Evolutionary conservation across 805 yeast genomes (phyloP), one percentile per base, ranked within the genome.

Genomic region (Vanderwaltozyma yarrowii): DNA sequence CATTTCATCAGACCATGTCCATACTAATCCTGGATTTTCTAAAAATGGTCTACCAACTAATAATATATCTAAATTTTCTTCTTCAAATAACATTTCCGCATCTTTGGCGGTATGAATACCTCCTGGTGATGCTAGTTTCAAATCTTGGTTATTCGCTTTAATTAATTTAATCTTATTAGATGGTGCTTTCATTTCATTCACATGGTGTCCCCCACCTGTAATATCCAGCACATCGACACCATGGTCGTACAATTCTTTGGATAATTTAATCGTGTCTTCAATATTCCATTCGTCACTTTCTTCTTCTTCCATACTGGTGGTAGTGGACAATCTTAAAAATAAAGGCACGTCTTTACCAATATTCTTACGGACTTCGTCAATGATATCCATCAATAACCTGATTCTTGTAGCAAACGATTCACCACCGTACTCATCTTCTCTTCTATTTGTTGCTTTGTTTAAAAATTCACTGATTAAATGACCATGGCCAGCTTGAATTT

Each of bases 401-500:
- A 63, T 62, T 45, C 84, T 67, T 56, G 76, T 76, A 49, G 75
- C 81, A 37, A 76, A 62, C 2, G 71, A 60, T 5, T 83, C 83
- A 33, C 84, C 85, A 9, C 39, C 39, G 45, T 76, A 79, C 45
- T 69, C 64, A 50, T 79, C 86, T 1, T 71, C 70, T 51, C 86
- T 67, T 41, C 61, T 53, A 56, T 80, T 77, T 21, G 71, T 56
- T 31, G 51, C 46, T 1, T 61, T 56, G 25, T 72, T 66, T 37
- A 73, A 47, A 46, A 79, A 76, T 47, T 68, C 65, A 48, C 66
- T 62, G 26, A 71, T 42, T 35, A 78, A 54, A 48, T 73, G 76
- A 2, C 85, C 84, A 52, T 77, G 76, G 13, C 81, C 81, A 21
- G 65, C 70, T 50, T 79, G 84, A 36, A 79, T 61, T 50, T 77